Evolutionary conservation across 108 stramenopile genomes (phyloP), one percentile per base, ranked within the genome.

Genomic region (Pinguiococcus pyrenoidosus): DNA sequence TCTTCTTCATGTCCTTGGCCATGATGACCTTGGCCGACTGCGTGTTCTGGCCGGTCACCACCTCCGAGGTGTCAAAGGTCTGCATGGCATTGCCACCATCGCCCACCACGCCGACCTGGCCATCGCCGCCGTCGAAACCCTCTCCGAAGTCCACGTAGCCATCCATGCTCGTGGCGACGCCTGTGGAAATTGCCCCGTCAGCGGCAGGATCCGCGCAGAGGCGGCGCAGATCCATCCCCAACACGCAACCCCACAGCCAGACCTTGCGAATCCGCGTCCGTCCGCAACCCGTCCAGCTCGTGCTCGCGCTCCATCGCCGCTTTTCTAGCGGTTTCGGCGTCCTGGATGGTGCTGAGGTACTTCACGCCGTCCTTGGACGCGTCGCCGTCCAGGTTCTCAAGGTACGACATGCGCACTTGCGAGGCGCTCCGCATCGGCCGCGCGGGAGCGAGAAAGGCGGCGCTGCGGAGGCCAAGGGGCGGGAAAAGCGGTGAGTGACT

Each of bases 101-200:
- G 17, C 37, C 37, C 20, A 38, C 13, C 20, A 38, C 37, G 17
- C 37, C 37, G 37, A 38, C 37, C 37, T 38, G 37, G 20, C 37
- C 37, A 21, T 38, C 37, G 17, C 37, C 37, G 20, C 37, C 37
- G 37, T 38, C 37, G 37, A 38, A 38, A 21, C 37, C 37, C 20
- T 38, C 37, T 4, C 20, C 37, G 37, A n/a, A n/a, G n/a, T 38
- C 37, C 20, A 38, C 12, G 37, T 21, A 38, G 20, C 37, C 37
- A 1, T 38, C 37, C 20, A 21, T 21, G 37, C 12, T 38, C 37
- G 13, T 3, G 9, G 37, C 20, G 5, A 1, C 37, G 17, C 2
- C 17, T 17, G 18, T 38, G 9, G 37, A 3, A 7, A 21, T 21
- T 17, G 37, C 37, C 37, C 12, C 37, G 37, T 21, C 37, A 5